Evolutionary conservation across 768 basidiomycete species (phyloP), one percentile per base, ranked within the genome.

Genomic region (Collybia nuda): DNA sequence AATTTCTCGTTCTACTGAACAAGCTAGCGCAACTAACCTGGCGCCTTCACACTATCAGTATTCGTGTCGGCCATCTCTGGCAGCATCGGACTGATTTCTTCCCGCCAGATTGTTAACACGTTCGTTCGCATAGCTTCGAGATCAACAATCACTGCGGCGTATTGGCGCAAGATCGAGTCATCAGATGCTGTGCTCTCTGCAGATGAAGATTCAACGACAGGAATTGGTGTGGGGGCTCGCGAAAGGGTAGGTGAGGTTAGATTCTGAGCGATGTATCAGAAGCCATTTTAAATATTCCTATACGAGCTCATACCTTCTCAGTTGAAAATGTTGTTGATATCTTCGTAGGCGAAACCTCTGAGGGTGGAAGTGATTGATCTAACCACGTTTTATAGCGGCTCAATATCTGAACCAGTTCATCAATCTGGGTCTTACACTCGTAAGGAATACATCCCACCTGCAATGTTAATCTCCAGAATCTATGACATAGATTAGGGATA

Each of bases 391-490:
- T 80, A 62, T 91, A 93, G 48, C 93, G 79, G 57, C 85, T 88
- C 44, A 95, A 59, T 51, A 97, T 84, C 92, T 95, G 40, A 24
- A 36, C 36, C 40, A 26, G 22, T 39, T 46, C 22, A 54, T 44
- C 32, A 55, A 9, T n/a, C 15, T 42, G n/a, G 32, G 28, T 40
- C 22, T 40, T 14, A 32, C 36, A 7, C 12, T 28, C 7, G 6
- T 19, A 38, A 9, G 23, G 50, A 48, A 24, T 14, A 35, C 29
- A 37, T 47, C 74, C 35, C 43, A 93, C 93, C 81, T 99, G 96
- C 22, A 99, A 69, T 5, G 87, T 90, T 50, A 98, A 70, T 60
- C 80, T 83, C 97, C 96, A 98, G 66, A 98, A 98, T 44, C 89
- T 80, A 67, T 86, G 77, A 29, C 81, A 80, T 9, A 98, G 69